Conservation (phyloP, 805 yeast genomes). For the Pichia exigua region DNA sequence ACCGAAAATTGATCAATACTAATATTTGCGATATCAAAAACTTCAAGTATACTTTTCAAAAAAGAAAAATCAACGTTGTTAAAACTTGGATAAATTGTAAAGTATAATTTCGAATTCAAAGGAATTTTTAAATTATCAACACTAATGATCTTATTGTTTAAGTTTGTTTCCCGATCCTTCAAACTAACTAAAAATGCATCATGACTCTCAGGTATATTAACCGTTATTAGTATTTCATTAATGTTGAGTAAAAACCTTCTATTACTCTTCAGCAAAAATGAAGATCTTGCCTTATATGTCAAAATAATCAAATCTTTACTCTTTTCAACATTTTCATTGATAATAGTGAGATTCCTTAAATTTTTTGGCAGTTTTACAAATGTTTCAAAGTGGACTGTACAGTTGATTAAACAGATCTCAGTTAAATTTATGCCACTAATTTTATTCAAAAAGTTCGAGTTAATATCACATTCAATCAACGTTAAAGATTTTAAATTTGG, state of each 20-base stretch:
- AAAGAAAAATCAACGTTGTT: slow-evolving; percentile 5
- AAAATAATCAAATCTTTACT: slow-evolving; percentile 14
- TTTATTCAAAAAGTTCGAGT: slow-evolving; percentile 9
- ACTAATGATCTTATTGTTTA: neutral
- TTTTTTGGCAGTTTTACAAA: slow-evolving; percentile 14
- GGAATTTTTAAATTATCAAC: neutral
- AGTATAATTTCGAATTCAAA: neutral
- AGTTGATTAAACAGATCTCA: slow-evolving; percentile 15
- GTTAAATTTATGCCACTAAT: slow-evolving; percentile 1
- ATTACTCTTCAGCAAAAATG: neutral
- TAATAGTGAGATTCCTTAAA: slow-evolving; percentile 14
- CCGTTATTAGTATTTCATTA: neutral
- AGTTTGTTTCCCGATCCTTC: neutral
- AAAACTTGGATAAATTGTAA: slow-evolving; percentile 11
- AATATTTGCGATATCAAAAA: neutral
- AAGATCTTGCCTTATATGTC: slow-evolving; percentile 1
- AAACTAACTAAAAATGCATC: neutral
- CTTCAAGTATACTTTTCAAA: neutral
- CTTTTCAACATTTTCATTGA: slow-evolving; percentile 11
- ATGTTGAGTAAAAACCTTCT: neutral
- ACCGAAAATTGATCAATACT: slow-evolving; percentile 3
- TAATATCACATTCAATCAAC: slow-evolving; percentile 16
- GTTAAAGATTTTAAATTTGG: slow-evolving; percentile 11
- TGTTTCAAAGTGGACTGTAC: slow-evolving; percentile 16
- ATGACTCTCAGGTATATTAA: neutral